A percentile compares a stretch with the other conserved stretches of the same genome.
Conservation (phyloP, 2,329 filamentous ascomycete genomes). For the Microdochium bolleyi region DNA sequence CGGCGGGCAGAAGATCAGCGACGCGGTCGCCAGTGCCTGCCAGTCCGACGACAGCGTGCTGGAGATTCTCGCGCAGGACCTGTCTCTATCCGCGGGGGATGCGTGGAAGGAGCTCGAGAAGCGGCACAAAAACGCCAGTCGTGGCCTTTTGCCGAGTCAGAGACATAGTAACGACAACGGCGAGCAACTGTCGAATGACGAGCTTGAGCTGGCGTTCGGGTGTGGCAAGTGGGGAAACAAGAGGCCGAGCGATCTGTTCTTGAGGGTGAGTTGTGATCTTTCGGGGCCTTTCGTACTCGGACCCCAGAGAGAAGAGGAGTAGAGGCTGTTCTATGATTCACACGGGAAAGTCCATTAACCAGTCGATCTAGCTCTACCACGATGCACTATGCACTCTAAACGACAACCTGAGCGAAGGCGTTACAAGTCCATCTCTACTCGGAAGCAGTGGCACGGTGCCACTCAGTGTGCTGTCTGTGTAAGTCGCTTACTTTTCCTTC, state of each 20-base stretch:
- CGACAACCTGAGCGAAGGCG: conserved; percentile 38
- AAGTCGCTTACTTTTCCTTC: too few species aligned
- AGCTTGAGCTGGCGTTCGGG: conserved; percentile 42
- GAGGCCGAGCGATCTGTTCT: conserved; percentile 59
- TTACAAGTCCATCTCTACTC: conserved; percentile 44
- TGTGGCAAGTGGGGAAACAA: conserved; percentile 63
- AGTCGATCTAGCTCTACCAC: conserved; percentile 59
- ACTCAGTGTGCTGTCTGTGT: conserved; percentile 59
- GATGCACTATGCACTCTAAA: conserved; percentile 52
- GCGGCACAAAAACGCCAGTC: conserved; percentile 30
- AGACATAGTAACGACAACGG: conserved; percentile 8
- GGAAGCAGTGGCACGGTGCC: conserved; percentile 54
- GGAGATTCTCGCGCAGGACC: conserved; percentile 45
- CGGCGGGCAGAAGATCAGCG: conserved; percentile 21
- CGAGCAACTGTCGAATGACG: conserved; percentile 21
- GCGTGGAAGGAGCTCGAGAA: conserved; percentile 50
- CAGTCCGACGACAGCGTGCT: conserved; percentile 46
- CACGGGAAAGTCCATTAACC: too few species aligned
- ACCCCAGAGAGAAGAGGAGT: background rate
- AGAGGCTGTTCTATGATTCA: background rate
- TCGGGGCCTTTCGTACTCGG: background rate
- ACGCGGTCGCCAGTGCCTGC: conserved; percentile 43
- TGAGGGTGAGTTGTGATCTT: conserved; percentile 33
- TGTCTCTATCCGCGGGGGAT: conserved; percentile 40
- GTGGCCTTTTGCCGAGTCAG: background rate